These are phyloP conservation scores for Solanum clarkiae DNA, from an alignment of 257 asterid species.

Conservation along the genomic window DNA sequence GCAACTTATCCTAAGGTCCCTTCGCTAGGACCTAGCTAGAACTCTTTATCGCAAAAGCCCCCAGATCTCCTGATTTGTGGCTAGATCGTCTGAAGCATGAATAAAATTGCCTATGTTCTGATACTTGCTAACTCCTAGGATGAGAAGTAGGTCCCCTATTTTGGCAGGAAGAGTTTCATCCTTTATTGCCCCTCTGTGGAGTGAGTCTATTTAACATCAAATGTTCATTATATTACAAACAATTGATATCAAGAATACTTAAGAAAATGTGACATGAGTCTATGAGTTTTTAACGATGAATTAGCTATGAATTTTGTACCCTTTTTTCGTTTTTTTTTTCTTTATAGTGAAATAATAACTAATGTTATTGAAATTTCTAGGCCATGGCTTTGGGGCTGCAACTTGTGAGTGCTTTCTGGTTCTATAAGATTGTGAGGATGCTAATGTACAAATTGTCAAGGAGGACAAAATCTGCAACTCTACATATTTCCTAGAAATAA, in stretches of 20 bases:
- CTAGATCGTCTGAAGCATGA: too few relatives aligned
- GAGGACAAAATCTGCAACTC: constrained; percentile 23
- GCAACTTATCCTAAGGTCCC: too few relatives aligned
- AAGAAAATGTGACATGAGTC: too few relatives aligned
- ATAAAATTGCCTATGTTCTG: too few relatives aligned
- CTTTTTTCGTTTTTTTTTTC: background rate
- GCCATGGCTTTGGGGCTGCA: constrained; percentile 84
- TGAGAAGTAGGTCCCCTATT: too few relatives aligned
- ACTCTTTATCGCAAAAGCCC: too few relatives aligned
- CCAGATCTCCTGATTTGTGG: too few relatives aligned
- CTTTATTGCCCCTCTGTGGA: too few relatives aligned
- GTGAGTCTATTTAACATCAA: background rate
- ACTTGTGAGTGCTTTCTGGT: constrained; percentile 80
- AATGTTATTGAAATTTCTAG: constrained; percentile 16
- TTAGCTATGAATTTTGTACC: background rate
- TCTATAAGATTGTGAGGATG: constrained; percentile 80
- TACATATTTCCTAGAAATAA: background rate
- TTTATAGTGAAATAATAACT: background rate
- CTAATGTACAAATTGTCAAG: constrained; percentile 42
- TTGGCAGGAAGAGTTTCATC: too few relatives aligned
- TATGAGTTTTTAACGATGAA: background rate
- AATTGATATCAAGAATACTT: background rate
- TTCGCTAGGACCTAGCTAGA: too few relatives aligned
- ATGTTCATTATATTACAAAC: background rate
- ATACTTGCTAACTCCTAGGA: too few relatives aligned